Conservation (phyloP, 495 filamentous ascomycete genomes). For the Hypomontagnella monticulosa region DNA sequence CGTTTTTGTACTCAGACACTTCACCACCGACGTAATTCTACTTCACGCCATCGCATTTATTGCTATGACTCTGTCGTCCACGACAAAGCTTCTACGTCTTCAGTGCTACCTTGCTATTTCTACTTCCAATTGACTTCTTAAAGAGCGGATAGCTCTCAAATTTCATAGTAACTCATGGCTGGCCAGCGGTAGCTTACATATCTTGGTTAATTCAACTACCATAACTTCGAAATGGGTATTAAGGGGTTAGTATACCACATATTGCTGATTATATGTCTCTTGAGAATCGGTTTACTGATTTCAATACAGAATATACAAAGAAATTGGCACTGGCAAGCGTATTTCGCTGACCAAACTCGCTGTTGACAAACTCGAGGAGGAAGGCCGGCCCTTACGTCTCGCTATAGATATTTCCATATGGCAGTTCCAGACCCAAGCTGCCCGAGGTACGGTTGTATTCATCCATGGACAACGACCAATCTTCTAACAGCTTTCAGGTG, state of each 20-base stretch:
- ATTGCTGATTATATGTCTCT: conserved; percentile 4
- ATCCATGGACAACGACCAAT: background rate
- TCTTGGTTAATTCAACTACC: background rate
- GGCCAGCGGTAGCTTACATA: background rate
- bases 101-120: background rate
- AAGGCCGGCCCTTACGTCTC: conserved; percentile 78
- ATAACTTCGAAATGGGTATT: conserved; percentile 63
- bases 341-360: conserved; percentile 86
- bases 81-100: background rate
- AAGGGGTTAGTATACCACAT: conserved; percentile 60
- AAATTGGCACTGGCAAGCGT: conserved; percentile 83
- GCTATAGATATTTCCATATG: conserved; percentile 98
- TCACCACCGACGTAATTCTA: conserved; percentile 2
- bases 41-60: background rate
- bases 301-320: conserved; percentile 77
- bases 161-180: conserved; percentile 17
- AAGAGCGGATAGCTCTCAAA: background rate
- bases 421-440: conserved; percentile 92
- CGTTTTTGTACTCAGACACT: background rate
- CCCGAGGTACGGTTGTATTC: conserved; percentile 62
- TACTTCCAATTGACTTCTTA: background rate
- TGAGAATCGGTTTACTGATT: conserved; percentile 30
- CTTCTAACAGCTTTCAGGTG: conserved; percentile 60
- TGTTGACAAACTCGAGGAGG: conserved; percentile 74
- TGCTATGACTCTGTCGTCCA: too few species aligned